A percentile compares a stretch with the other conserved stretches of the same genome.
Evolutionary conservation across 2,329 filamentous ascomycete species (phyloP).

Genomic region (Drechslerella dactyloides): DNA sequence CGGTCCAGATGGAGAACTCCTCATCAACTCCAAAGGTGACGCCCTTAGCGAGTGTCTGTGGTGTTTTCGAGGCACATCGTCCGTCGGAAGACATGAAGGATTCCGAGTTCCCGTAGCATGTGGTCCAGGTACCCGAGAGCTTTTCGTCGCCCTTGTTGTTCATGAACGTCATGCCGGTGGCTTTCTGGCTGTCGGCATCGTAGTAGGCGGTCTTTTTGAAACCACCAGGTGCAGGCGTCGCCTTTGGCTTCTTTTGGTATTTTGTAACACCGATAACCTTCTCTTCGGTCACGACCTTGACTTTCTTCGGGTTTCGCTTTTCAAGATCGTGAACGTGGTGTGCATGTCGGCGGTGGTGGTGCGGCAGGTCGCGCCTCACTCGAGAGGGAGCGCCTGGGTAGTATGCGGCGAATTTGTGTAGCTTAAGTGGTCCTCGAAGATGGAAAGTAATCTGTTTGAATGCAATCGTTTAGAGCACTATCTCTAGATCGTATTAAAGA

Average conservation of each 20-base stretch:
- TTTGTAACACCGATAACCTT: conserved; percentile 33
- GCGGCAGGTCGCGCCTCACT: conserved; percentile 27
- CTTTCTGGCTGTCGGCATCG: conserved; percentile 31
- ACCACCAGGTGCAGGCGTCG: conserved; percentile 22
- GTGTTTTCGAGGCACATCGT: conserved; percentile 60
- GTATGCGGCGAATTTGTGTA: conserved; percentile 46
- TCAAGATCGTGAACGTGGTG: conserved; percentile 27
- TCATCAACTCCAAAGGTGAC: conserved; percentile 61
- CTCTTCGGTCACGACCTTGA: conserved; percentile 39
- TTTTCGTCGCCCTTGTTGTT: conserved; percentile 43
- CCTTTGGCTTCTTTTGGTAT: conserved; percentile 41
- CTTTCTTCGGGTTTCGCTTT: conserved; percentile 31
- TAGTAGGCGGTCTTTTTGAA: conserved; percentile 35
- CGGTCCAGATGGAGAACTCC: conserved; percentile 64
- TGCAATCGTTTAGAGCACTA: not conserved
- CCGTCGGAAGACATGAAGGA: conserved; percentile 64
- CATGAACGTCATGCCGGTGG: conserved; percentile 34
- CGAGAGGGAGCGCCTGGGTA: conserved; percentile 36
- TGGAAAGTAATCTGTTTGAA: conserved; percentile 43
- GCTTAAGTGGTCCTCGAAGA: conserved; percentile 35
- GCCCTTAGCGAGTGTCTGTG: conserved; percentile 63
- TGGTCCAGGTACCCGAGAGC: conserved; percentile 52
- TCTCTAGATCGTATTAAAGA: not conserved
- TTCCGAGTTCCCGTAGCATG: conserved; percentile 66
- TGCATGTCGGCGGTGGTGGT: conserved; percentile 30